Evolutionary conservation across 768 basidiomycete species (phyloP).

Genomic region (Tephrocybe sp.): DNA sequence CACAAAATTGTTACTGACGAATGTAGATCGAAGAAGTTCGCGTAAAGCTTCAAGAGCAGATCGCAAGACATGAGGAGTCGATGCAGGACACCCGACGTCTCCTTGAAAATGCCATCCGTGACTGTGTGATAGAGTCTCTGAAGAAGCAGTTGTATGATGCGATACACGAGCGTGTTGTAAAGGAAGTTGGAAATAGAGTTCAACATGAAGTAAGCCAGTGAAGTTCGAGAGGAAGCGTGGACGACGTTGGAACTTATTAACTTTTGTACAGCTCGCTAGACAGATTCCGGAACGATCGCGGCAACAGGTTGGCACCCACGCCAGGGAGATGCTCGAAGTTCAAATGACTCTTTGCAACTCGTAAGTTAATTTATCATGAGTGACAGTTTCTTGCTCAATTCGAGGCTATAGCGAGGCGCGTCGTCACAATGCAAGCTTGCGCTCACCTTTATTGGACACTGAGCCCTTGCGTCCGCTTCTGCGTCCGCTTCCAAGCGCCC

Average conservation of each 20-base stretch:
- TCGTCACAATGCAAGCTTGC: slow-evolving; percentile 38
- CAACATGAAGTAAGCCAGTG: slow-evolving; percentile 36
- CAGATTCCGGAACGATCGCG: slow-evolving; percentile 45
- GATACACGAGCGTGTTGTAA: slow-evolving; percentile 34
- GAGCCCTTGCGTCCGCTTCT: slow-evolving; percentile 50
- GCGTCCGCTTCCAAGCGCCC: slow-evolving; percentile 47
- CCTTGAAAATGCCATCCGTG: slow-evolving; percentile 41
- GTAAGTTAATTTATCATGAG: slow-evolving; percentile 30
- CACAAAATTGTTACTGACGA: slow-evolving; percentile 10
- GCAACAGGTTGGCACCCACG: slow-evolving; percentile 38
- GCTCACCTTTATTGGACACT: slow-evolving; percentile 31
- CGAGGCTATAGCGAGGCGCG: slow-evolving; percentile 43
- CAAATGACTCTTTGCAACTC: slow-evolving; percentile 46
- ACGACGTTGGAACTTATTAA: neutral
- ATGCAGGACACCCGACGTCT: slow-evolving; percentile 33
- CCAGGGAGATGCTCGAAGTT: slow-evolving; percentile 42
- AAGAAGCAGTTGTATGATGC: slow-evolving; percentile 32
- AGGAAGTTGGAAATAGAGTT: slow-evolving; percentile 42
- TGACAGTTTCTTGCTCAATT: slow-evolving; percentile 2
- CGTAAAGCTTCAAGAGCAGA: slow-evolving; percentile 37
- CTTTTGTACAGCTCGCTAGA: slow-evolving; percentile 32
- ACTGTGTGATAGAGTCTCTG: slow-evolving; percentile 40
- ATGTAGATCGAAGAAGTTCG: slow-evolving; percentile 41
- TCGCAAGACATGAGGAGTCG: slow-evolving; percentile 35
- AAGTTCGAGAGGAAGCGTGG: neutral